Conservation (phyloP, 2,329 filamentous ascomycete species). For the Colletotrichum sp. region DNA sequence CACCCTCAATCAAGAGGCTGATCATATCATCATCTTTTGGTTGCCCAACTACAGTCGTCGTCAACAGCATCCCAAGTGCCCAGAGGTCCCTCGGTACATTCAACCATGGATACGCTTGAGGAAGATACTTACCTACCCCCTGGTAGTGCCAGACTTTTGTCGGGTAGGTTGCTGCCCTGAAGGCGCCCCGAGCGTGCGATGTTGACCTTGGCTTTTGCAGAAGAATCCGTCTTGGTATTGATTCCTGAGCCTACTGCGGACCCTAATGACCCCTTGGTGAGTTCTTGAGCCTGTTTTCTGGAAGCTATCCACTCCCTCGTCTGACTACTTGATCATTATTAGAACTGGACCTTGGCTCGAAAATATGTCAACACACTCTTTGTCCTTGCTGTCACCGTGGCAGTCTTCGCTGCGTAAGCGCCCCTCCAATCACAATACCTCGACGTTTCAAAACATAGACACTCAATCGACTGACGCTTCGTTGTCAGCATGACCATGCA, state of each 20-base stretch:
- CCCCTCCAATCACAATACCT: not conserved
- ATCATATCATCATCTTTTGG: too few species aligned
- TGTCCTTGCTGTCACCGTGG: not conserved
- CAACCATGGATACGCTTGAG: not conserved
- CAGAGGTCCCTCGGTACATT: not conserved
- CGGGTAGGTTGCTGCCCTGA: not conserved
- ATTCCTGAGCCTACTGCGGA: not conserved
- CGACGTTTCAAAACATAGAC: not conserved
- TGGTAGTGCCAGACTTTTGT: not conserved
- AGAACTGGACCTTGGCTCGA: not conserved
- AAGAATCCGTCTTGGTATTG: not conserved
- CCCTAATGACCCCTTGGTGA: not conserved
- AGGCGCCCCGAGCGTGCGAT: not conserved
- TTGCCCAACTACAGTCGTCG: not conserved
- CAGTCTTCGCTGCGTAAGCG: not conserved
- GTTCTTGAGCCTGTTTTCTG: too few species aligned
- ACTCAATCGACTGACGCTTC: not conserved
- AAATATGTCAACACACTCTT: not conserved
- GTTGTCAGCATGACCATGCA: not conserved
- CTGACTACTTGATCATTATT: too few species aligned
- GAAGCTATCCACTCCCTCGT: too few species aligned
- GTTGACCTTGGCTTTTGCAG: not conserved
- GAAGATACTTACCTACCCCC: not conserved
- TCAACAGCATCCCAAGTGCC: not conserved
- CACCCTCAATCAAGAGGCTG: not conserved